Evolutionary conservation across 192 early-diverging fungal genomes (phyloP).

Genomic region (Coemansia sp.): DNA sequence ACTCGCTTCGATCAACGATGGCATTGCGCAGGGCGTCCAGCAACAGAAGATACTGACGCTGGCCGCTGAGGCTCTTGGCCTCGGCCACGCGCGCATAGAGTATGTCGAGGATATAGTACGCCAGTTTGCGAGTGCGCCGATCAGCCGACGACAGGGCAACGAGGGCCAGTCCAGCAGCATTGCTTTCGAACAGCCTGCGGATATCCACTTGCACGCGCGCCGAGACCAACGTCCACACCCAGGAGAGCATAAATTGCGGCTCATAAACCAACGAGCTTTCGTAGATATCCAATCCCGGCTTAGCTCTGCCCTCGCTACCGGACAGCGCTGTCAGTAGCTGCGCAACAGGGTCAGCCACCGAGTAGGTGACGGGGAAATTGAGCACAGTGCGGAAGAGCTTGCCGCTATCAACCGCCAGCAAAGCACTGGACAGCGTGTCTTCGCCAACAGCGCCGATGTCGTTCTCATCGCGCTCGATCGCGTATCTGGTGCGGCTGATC

Average conservation of each 20-base stretch:
- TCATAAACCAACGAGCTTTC: conserved; percentile 22
- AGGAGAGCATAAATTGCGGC: conserved; percentile 34
- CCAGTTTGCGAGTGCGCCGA: conserved; percentile 30
- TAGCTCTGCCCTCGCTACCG: neutral
- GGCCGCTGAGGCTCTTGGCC: conserved; percentile 15
- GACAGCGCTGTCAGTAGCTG: neutral
- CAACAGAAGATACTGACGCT: conserved; percentile 28
- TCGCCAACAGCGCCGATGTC: conserved; percentile 33
- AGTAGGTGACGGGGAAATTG: conserved; percentile 23
- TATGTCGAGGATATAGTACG: conserved; percentile 35
- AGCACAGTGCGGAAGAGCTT: conserved; percentile 31
- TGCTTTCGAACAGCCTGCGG: conserved; percentile 33
- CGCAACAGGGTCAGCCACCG: neutral
- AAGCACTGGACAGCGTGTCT: conserved; percentile 27
- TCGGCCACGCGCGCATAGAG: conserved; percentile 16
- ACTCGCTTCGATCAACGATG: conserved; percentile 12
- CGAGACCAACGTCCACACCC: conserved; percentile 41
- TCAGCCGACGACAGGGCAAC: conserved; percentile 39
- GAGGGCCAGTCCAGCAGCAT: conserved; percentile 33
- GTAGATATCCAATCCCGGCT: neutral
- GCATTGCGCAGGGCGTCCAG: conserved; percentile 48
- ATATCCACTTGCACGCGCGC: conserved; percentile 9
- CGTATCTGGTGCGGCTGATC: conserved; percentile 23
- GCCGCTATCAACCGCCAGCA: conserved; percentile 20
- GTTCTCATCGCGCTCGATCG: conserved; percentile 46